phyloP scores from a whole-genome alignment of 148 eudicot species.

The Oxyria digyna region DNA sequence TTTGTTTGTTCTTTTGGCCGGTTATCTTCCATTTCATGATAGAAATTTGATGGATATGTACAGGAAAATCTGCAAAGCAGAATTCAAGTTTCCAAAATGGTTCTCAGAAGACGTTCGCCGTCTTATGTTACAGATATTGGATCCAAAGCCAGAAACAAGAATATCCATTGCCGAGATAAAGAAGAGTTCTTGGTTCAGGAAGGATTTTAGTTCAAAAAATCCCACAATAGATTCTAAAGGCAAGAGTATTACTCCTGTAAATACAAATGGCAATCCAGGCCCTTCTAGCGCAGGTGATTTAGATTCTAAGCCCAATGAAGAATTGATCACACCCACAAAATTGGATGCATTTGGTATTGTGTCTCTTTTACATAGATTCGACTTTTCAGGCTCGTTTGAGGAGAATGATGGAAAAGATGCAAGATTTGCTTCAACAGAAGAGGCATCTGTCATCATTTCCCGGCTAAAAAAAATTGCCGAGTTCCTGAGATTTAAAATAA shows the following conservation, averaged over 20 bases:
- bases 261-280: conserved; percentile 10
- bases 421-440: conserved; percentile 17
- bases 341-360: conserved; percentile 24
- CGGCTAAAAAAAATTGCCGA: conserved; percentile 18
- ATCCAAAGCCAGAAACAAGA: conserved; percentile 17
- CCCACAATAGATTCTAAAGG: background rate
- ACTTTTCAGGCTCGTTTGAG: conserved; percentile 15
- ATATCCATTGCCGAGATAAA: conserved; percentile 14
- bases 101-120: conserved; percentile 11
- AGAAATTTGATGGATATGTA: conserved; percentile 19
- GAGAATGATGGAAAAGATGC: conserved; percentile 14
- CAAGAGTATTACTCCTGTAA: background rate
- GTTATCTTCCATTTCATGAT: conserved; percentile 20
- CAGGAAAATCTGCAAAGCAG: conserved; percentile 14
- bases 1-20: conserved; percentile 19
- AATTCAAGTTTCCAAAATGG: conserved; percentile 17
- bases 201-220: conserved; percentile 9
- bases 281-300: conserved; percentile 11
- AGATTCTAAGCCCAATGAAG: conserved; percentile 12
- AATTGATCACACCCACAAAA: conserved; percentile 5
- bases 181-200: conserved; percentile 16
- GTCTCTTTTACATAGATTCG: conserved; percentile 15
- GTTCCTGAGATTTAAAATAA: conserved; percentile 15
- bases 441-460: conserved; percentile 16
- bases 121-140: conserved; percentile 15